Evolutionary conservation across 2,329 filamentous ascomycete species (phyloP).

Genomic region (Colletotrichum sidae): DNA sequence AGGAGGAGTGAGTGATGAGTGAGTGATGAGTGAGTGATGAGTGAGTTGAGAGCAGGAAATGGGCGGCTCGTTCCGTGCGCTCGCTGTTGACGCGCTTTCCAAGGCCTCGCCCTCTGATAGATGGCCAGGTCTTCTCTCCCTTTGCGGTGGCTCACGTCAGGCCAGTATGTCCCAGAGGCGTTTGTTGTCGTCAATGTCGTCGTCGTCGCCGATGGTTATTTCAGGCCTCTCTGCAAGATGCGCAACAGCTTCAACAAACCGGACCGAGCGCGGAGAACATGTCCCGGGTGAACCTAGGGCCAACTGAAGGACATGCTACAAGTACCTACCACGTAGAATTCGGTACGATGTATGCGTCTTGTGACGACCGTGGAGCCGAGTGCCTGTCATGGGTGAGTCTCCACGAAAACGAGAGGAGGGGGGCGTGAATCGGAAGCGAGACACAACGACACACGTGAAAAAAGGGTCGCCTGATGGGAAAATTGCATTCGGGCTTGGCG

Average conservation of each 20-base stretch:
- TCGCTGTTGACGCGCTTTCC: no score
- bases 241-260: conserved; percentile 21
- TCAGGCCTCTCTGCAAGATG: background rate
- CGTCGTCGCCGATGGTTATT: background rate
- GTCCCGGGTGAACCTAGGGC: background rate
- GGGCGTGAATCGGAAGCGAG: background rate
- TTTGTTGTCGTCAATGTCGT: background rate
- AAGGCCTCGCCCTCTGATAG: no score
- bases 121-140: background rate
- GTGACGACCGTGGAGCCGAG: no score
- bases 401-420: no score
- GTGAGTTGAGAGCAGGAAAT: no score
- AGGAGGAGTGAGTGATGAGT: background rate
- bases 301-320: background rate
- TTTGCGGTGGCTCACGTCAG: background rate
- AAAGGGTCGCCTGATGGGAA: conserved; percentile 30
- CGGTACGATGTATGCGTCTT: no score
- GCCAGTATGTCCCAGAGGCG: conserved; percentile 1
- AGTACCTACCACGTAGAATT: no score
- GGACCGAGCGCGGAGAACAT: conserved; percentile 33
- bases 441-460: conserved; percentile 26
- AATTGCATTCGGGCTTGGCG: conserved; percentile 22
- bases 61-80: no score
- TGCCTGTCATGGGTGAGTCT: no score
- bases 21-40: background rate